These are phyloP conservation scores for Solanum virginianum DNA, from an alignment of 257 asterid genomes.

Conservation along the genomic window DNA sequence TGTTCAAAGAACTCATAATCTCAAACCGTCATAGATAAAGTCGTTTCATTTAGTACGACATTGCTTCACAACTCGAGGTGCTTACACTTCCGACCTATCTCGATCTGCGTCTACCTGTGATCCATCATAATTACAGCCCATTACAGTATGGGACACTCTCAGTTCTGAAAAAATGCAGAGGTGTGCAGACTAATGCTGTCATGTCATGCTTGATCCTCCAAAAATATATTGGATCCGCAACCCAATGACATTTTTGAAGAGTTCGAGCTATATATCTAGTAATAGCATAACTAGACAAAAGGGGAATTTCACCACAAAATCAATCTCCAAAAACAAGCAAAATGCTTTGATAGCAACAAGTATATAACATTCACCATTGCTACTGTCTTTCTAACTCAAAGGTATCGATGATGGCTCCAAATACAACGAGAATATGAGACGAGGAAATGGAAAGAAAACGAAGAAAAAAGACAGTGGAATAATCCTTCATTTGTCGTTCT, in stretches of 20 bases:
- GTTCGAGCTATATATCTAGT: not conserved
- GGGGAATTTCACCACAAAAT: not conserved
- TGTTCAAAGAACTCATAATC: not conserved
- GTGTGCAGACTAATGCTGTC: not conserved
- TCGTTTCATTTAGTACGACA: not conserved
- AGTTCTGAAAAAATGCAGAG: not conserved
- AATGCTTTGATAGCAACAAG: not conserved
- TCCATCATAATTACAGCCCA: not conserved
- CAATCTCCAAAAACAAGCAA: not conserved
- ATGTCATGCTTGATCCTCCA: not conserved
- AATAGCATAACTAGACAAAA: not conserved
- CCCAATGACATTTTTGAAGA: not conserved
- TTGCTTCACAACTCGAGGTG: not conserved
- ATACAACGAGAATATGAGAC: not conserved
- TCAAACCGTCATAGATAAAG: not conserved
- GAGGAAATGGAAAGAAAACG: not conserved
- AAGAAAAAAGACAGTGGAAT: not conserved
- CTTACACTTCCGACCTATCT: not conserved
- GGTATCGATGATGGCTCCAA: not conserved
- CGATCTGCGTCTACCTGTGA: not conserved
- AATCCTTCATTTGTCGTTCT: slow-evolving; percentile 7
- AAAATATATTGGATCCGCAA: not conserved
- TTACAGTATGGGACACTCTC: not conserved
- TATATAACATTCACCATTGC: not conserved
- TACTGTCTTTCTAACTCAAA: not conserved